Evolutionary conservation across 2,329 filamentous ascomycete species (phyloP).

Genomic region (Alternaria brassicicola): DNA sequence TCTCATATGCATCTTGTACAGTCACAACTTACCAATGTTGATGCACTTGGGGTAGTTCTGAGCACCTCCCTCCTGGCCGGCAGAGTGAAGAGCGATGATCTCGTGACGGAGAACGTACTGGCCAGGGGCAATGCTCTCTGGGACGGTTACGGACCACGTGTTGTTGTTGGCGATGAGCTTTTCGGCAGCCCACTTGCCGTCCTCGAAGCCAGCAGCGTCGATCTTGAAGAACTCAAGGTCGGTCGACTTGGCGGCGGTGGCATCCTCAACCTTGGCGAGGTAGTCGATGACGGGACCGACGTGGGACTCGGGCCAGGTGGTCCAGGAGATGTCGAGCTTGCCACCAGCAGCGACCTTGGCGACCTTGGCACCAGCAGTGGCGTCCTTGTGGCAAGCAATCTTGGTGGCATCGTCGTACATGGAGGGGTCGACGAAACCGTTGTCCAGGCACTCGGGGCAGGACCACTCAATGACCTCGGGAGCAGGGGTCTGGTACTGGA

Average conservation of each 20-base stretch:
- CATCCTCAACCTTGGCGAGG: constrained; percentile 63
- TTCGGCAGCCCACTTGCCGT: constrained; percentile 62
- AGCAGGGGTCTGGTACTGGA: constrained; percentile 44
- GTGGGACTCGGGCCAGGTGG: constrained; percentile 68
- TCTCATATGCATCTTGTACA: too few relatives aligned
- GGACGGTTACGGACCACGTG: constrained; percentile 59
- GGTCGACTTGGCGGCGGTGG: constrained; percentile 59
- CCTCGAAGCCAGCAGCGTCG: constrained; percentile 60
- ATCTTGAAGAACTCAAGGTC: constrained; percentile 69
- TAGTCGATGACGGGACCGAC: constrained; percentile 69
- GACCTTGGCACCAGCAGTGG: constrained; percentile 57
- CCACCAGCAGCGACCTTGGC: constrained; percentile 64
- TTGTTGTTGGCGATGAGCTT: constrained; percentile 56
- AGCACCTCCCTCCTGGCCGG: constrained; percentile 51
- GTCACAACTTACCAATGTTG: too few relatives aligned
- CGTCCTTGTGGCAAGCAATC: constrained; percentile 67
- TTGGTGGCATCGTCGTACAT: constrained; percentile 55
- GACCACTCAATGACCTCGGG: constrained; percentile 60
- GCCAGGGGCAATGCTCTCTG: constrained; percentile 58
- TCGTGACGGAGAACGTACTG: constrained; percentile 67
- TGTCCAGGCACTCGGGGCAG: constrained; percentile 56
- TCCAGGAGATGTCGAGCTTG: constrained; percentile 66
- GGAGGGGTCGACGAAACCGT: constrained; percentile 59
- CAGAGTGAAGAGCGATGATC: constrained; percentile 65
- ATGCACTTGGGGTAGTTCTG: constrained; percentile 59